Conservation (phyloP, 2,329 filamentous ascomycete genomes). For the Calcarisporium arbuscula region DNA sequence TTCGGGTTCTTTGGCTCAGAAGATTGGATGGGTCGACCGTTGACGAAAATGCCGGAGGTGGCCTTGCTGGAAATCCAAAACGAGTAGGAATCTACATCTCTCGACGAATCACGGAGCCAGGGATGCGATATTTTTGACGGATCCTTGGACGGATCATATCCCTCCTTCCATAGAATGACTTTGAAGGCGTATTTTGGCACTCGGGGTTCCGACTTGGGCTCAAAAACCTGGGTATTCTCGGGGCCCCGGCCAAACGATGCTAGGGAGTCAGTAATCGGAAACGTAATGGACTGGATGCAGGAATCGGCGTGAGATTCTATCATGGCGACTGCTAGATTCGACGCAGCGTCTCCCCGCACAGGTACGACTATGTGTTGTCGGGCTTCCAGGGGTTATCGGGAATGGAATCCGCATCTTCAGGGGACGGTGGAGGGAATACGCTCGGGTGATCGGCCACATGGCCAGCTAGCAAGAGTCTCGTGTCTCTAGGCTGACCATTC, state of each 20-base stretch:
- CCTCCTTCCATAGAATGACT: slow-evolving; percentile 66
- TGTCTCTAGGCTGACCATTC: neutral
- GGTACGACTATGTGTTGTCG: slow-evolving; percentile 30
- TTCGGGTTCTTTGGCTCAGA: slow-evolving; percentile 47
- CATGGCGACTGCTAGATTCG: slow-evolving; percentile 51
- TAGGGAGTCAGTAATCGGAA: slow-evolving; percentile 60
- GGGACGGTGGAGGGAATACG: slow-evolving; percentile 25
- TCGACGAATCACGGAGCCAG: slow-evolving; percentile 25
- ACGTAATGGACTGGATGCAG: slow-evolving; percentile 51
- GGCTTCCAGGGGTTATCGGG: slow-evolving; percentile 31
- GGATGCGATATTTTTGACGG: slow-evolving; percentile 47
- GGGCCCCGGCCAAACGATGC: slow-evolving; percentile 72
- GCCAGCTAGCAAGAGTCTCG: too few species aligned
- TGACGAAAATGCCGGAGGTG: slow-evolving; percentile 68
- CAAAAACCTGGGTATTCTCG: slow-evolving; percentile 63
- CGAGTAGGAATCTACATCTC: slow-evolving; percentile 49
- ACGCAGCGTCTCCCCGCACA: slow-evolving; percentile 20
- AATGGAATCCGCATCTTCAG: slow-evolving; percentile 18
- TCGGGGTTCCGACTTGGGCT: slow-evolving; percentile 55
- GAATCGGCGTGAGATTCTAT: slow-evolving; percentile 63
- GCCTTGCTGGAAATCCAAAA: slow-evolving; percentile 78
- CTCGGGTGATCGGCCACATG: slow-evolving; percentile 19
- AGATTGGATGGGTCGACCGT: slow-evolving; percentile 58
- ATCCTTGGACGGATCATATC: slow-evolving; percentile 54
- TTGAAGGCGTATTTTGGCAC: slow-evolving; percentile 80